phyloP scores from a whole-genome alignment of 2,329 filamentous ascomycete genomes.

The Curvularia eragrostidis region DNA sequence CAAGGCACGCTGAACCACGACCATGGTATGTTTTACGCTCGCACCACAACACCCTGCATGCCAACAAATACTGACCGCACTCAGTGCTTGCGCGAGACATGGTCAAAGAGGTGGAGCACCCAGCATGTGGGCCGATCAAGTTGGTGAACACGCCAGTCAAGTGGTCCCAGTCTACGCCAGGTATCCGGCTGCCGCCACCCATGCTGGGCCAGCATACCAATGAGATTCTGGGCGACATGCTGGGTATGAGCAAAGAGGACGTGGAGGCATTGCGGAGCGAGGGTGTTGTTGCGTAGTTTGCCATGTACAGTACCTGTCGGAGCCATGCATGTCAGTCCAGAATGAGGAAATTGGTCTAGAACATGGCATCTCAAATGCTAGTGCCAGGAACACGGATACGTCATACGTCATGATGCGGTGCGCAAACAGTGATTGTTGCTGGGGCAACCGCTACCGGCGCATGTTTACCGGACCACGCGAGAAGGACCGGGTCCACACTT shows the following conservation, averaged over 20 bases:
- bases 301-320: not conserved
- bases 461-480: constrained; percentile 25
- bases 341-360: not conserved
- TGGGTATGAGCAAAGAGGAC: constrained; percentile 43
- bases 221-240: constrained; percentile 41
- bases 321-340: not conserved
- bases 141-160: constrained; percentile 95
- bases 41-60: not conserved
- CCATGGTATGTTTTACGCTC: constrained; percentile 66
- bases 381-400: not conserved
- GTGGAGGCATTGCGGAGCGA: constrained; percentile 42
- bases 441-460: constrained; percentile 19
- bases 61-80: constrained; percentile 10
- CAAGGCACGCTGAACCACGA: constrained; percentile 82
- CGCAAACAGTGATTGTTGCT: constrained; percentile 18
- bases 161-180: constrained; percentile 81
- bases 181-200: constrained; percentile 79
- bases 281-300: constrained; percentile 45
- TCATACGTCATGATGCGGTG: constrained; percentile 6
- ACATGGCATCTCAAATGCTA: not conserved
- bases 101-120: constrained; percentile 87
- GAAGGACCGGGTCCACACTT: constrained; percentile 12
- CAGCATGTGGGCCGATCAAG: constrained; percentile 81
- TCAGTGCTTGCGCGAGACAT: constrained; percentile 77
- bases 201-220: constrained; percentile 65